Evolutionary conservation across 345 rosid genomes (phyloP).

Genomic region (Ailanthus altissimus): DNA sequence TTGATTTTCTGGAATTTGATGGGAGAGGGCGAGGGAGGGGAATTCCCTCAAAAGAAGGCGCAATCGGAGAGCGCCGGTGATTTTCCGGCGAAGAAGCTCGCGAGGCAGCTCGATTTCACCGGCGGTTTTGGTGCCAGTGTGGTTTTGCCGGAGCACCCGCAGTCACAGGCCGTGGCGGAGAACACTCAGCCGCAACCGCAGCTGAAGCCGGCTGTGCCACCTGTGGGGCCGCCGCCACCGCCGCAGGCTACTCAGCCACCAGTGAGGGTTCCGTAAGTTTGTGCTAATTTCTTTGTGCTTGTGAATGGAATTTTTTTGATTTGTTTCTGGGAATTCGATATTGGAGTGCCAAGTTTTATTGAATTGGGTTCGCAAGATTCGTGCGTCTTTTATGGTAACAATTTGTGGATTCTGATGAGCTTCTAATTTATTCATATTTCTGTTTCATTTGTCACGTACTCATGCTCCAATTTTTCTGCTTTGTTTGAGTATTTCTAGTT

Average conservation of each 20-base stretch:
- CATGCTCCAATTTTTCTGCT: neutral
- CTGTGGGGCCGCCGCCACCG: constrained; percentile 28
- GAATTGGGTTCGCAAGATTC: neutral
- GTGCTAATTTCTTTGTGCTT: neutral
- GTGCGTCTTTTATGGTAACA: neutral
- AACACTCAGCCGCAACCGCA: constrained; percentile 29
- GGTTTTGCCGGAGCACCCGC: constrained; percentile 58
- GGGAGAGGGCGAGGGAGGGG: constrained; percentile 72
- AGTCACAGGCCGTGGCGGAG: constrained; percentile 26
- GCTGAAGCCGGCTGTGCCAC: constrained; percentile 21
- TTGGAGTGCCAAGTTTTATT: neutral
- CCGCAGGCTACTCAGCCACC: constrained; percentile 44
- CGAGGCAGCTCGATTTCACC: constrained; percentile 95
- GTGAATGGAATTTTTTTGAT: neutral
- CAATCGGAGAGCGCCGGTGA: constrained; percentile 42
- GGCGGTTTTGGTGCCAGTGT: constrained; percentile 40
- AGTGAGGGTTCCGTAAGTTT: constrained; percentile 61
- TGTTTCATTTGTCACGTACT: neutral
- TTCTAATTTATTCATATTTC: neutral
- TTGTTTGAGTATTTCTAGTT: neutral
- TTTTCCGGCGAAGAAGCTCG: constrained; percentile 69
- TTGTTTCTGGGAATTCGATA: neutral
- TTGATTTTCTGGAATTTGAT: constrained; percentile 39
- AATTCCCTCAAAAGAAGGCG: constrained; percentile 68
- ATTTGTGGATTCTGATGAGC: neutral